Base-by-base conservation (phyloP, 495 filamentous ascomycete genomes). In the Podospora anserina region DNA sequence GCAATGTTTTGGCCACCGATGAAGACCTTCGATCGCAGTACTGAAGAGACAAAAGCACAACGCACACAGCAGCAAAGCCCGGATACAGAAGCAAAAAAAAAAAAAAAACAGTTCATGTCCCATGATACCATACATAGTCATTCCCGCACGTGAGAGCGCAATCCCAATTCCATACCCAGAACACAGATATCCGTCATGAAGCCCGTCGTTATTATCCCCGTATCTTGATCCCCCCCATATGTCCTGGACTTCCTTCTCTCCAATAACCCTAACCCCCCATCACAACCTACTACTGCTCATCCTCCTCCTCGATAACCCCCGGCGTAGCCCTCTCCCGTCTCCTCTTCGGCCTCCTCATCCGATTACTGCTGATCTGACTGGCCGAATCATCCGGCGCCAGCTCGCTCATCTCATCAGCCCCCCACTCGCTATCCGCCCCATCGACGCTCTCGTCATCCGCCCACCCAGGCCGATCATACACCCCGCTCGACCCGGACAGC, bases 301-400 rank as follows among this genome's bases (percentile, higher is more conserved):
- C 76, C 74, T 95, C 92, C 78, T 97, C 93, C 78, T 92, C 91
- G 9, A 96, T 92, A 0, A 88, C 87, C 19, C 92, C 93, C 0
- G 93, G 92, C 2, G 93, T 96, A 13, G 90, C 84, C 73, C 92
- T 83, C 79, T 94, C 91, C 64, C 84, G 86, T 65, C 91, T 83
- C 68, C 88, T 78, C 82, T 91, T 91, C 5, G 88, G 89, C 73
- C 91, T 81, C 63, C 92, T 84, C 32, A 88, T 82, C 65, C 91
- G 83, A 66, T 87, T 90, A 55, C 88, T 91, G 71, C 88, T 90
- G 65, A 97, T 92, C 71, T 97, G 97, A 77, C 93, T 97, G 16
- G 95, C 95, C 54, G 82, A 86, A 74, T 90, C 88, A 72, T 90
- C 88, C 1, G 88, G 88, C 27, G 87, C 88, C n/a, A 96, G 78